Evolutionary conservation across 768 basidiomycete species (phyloP).

Genomic region (Austroboletus festivus): DNA sequence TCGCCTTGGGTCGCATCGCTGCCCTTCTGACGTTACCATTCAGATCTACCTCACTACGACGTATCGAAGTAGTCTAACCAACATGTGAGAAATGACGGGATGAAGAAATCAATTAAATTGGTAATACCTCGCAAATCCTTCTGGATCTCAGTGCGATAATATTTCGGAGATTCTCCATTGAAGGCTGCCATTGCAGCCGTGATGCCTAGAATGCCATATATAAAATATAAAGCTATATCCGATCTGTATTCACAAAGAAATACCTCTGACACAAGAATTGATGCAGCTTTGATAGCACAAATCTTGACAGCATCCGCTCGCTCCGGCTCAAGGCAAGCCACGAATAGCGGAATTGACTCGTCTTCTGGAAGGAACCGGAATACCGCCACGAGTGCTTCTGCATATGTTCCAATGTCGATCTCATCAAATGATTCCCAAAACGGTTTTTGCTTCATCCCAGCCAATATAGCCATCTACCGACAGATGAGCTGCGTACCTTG

Average conservation of each 20-base stretch:
- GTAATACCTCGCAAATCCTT: constrained; percentile 53
- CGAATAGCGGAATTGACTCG: constrained; percentile 59
- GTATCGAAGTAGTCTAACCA: constrained; percentile 45
- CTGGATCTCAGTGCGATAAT: constrained; percentile 48
- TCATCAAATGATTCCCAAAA: constrained; percentile 74
- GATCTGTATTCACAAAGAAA: constrained; percentile 8
- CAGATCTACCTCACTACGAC: constrained; percentile 60
- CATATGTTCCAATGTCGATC: constrained; percentile 72
- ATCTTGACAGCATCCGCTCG: constrained; percentile 80
- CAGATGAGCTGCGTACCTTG: not conserved
- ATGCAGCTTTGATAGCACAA: constrained; percentile 67
- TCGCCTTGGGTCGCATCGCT: constrained; percentile 57
- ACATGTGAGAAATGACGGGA: constrained; percentile 9
- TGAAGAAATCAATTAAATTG: constrained; percentile 3
- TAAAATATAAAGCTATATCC: constrained; percentile 8
- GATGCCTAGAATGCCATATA: constrained; percentile 39
- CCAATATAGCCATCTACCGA: constrained; percentile 21
- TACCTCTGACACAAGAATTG: constrained; percentile 69
- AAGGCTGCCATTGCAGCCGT: constrained; percentile 54
- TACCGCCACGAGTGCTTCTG: constrained; percentile 68
- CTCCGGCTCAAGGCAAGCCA: constrained; percentile 67
- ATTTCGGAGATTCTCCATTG: constrained; percentile 46
- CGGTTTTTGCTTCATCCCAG: constrained; percentile 44
- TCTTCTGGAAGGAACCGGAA: constrained; percentile 67
- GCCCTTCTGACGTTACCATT: constrained; percentile 52